Conservation (phyloP, 2,329 filamentous ascomycete genomes). For the Mollisia scopiformis region DNA sequence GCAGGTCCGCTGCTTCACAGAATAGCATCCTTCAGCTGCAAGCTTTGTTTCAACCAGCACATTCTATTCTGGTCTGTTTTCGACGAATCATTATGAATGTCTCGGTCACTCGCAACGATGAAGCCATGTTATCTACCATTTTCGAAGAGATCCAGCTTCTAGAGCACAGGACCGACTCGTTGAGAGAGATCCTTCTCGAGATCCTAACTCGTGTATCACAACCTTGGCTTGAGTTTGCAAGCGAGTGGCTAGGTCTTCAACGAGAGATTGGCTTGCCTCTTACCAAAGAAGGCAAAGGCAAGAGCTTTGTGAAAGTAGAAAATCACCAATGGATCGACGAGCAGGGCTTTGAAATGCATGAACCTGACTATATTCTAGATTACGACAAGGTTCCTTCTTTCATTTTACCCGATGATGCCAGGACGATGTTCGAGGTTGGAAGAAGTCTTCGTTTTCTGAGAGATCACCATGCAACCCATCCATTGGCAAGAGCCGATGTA, state of each 20-base stretch:
- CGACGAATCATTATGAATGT: constrained; percentile 32
- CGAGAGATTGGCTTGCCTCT: constrained; percentile 58
- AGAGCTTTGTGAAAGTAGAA: constrained; percentile 64
- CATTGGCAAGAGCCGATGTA: constrained; percentile 58
- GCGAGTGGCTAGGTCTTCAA: constrained; percentile 75
- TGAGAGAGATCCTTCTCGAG: constrained; percentile 68
- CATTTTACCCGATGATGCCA: constrained; percentile 69
- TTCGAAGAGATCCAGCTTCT: constrained; percentile 64
- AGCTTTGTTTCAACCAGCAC: constrained; percentile 34
- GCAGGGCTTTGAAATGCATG: constrained; percentile 57
- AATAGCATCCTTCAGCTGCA: constrained; percentile 38
- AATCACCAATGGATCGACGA: constrained; percentile 59
- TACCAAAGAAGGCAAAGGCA: constrained; percentile 49
- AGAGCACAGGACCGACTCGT: constrained; percentile 63
- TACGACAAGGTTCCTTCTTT: constrained; percentile 71
- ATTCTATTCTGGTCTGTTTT: constrained; percentile 36
- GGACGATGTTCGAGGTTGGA: constrained; percentile 78
- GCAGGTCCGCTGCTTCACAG: constrained; percentile 25
- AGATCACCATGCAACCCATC: constrained; percentile 71
- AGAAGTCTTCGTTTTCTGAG: constrained; percentile 75
- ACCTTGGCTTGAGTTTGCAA: constrained; percentile 69
- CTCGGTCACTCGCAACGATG: constrained; percentile 50
- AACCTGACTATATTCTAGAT: constrained; percentile 66
- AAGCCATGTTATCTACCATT: constrained; percentile 62
- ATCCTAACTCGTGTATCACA: constrained; percentile 64